Evolutionary conservation across 352 stramenopile genomes (phyloP), one percentile per base, ranked within the genome.

Genomic region (Saprolegnia parasitica): DNA sequence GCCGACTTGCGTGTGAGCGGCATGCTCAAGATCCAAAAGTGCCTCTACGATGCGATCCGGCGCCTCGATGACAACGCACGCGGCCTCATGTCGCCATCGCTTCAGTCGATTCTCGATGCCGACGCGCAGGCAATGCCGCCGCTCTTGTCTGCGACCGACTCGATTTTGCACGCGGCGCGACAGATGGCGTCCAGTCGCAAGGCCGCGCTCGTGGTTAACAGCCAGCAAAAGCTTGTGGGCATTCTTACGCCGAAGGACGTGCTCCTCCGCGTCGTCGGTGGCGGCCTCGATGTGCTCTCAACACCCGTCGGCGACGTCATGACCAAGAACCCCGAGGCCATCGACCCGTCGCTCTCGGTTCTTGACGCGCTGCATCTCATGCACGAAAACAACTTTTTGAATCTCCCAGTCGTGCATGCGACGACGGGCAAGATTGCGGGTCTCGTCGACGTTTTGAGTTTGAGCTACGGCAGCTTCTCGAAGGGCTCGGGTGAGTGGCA

Each of bases 191-290:
- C 83, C 10, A 84, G 83, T 0, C 81, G 85, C 21, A 96, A 96
- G 73, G 88, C 82, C 21, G 88, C 88, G 3, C 72, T 96, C 0
- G 80, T 95, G 32, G 83, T 96, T 15, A 87, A 94, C 68, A 84
- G 91, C 45, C 60, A 76, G 20, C 65, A 86, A 63, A 95, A 94
- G 78, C 75, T 99, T 18, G 81, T 98, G 50, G 97, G 97, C 71
- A 98, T 99, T 63, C 98, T 99, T 72, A 98, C 96, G 0, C 97
- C 97, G 5, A 99, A 99, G 77, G 97, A 99, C 80, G 77, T 99
- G 72, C 87, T 99, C 76, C 88, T 95, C 20, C 86, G 96, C 42
- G 96, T 98, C 16, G 86, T 98, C 65, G 92, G 95, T 6, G 95
- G 93, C 47, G 90, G 94, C 39, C 70, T 98, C 6, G 86, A 97